phyloP scores from a whole-genome alignment of 2,329 filamentous ascomycete species.

The Calonectria honghensis region DNA sequence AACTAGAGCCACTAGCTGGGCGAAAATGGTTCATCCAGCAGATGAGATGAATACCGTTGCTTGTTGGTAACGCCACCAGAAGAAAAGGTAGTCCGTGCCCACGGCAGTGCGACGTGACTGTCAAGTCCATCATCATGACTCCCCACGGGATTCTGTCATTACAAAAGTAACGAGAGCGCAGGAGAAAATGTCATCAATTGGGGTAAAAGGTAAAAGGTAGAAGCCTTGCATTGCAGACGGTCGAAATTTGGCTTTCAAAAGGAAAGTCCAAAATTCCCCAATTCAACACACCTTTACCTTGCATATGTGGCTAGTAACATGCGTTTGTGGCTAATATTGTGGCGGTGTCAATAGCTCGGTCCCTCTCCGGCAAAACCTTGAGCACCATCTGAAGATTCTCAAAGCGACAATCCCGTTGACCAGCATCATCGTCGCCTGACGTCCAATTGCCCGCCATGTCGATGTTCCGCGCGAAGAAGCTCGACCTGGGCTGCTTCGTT shows the following conservation, averaged over 20 bases:
- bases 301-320: not conserved
- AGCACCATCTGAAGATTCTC: slow-evolving; percentile 37
- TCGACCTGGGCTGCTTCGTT: slow-evolving; percentile 91
- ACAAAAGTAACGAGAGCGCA: not conserved
- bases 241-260: not conserved
- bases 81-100: not conserved
- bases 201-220: fast-evolving
- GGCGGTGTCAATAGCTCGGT: slow-evolving; percentile 16
- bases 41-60: slow-evolving; percentile 25
- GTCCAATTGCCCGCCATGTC: slow-evolving; percentile 75
- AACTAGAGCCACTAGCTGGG: slow-evolving; percentile 3
- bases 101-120: not conserved
- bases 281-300: not conserved
- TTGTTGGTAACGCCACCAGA: slow-evolving; percentile 8
- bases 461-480: slow-evolving; percentile 91
- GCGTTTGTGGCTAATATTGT: not conserved
- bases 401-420: slow-evolving; percentile 38
- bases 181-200: too few relatives aligned
- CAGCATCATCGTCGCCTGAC: slow-evolving; percentile 45
- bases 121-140: not conserved
- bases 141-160: not conserved
- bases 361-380: slow-evolving; percentile 42
- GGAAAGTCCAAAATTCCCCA: not conserved
- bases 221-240: not conserved
- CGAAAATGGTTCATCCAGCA: slow-evolving; percentile 4